Evolutionary conservation across 441 rosid genomes (phyloP).

Genomic region (Gossypium gossypioides): DNA sequence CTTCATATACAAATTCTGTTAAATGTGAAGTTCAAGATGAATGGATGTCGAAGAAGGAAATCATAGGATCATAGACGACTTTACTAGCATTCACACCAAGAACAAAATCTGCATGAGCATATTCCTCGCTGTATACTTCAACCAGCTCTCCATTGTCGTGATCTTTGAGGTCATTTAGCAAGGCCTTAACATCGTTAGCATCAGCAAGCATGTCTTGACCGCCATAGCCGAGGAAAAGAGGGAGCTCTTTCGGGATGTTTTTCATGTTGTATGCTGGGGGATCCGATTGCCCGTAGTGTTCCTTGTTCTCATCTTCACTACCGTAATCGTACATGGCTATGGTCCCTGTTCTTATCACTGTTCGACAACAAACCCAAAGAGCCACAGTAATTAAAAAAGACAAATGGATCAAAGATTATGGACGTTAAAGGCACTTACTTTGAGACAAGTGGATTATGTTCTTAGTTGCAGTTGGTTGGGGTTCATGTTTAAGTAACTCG

Average conservation of each 20-base stretch:
- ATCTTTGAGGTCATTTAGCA: constrained; percentile 23
- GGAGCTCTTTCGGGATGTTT: constrained; percentile 27
- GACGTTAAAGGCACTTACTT: constrained; percentile 22
- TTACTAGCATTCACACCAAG: constrained; percentile 28
- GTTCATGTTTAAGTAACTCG: constrained; percentile 34
- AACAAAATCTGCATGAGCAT: constrained; percentile 28
- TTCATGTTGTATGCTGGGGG: constrained; percentile 40
- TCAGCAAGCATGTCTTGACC: constrained; percentile 32
- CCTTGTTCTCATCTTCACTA: constrained; percentile 20
- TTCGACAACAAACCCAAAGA: background rate
- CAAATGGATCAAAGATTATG: background rate
- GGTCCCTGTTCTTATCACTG: constrained; percentile 37
- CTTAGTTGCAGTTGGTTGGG: constrained; percentile 43
- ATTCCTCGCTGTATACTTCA: constrained; percentile 15
- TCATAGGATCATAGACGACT: constrained; percentile 24
- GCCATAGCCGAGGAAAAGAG: constrained; percentile 29
- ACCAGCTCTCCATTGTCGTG: constrained; percentile 24
- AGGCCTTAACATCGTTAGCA: constrained; percentile 17
- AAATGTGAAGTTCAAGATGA: background rate
- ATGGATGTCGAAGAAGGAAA: constrained; percentile 12
- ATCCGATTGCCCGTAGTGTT: constrained; percentile 31
- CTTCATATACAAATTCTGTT: background rate
- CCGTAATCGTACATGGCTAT: constrained; percentile 33
- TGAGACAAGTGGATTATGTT: constrained; percentile 52
- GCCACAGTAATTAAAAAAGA: background rate